Percentiles rank a stretch among this genome's conserved stretches.
These are phyloP conservation scores for Encephalitozoon cuniculi DNA, from an alignment of 371 early-diverging fungal genomes.

Conservation along the genomic window DNA sequence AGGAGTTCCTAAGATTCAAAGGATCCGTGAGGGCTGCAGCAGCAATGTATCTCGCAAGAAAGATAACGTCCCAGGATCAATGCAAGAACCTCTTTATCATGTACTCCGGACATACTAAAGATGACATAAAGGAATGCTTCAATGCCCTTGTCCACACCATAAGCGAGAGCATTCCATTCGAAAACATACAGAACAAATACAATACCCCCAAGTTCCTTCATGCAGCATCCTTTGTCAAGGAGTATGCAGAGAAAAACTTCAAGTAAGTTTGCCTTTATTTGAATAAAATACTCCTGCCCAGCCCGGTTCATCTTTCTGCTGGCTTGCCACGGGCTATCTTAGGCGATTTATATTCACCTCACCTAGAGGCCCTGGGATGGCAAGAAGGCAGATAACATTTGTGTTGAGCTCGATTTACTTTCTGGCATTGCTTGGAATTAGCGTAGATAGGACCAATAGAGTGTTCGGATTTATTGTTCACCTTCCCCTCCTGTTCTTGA, in stretches of 20 bases:
- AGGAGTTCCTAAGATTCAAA: slow-evolving; percentile 67
- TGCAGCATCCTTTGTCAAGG: slow-evolving; percentile 10
- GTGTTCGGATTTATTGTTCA: background rate
- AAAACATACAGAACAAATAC: slow-evolving; percentile 48
- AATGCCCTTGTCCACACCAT: slow-evolving; percentile 20
- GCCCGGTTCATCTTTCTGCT: background rate
- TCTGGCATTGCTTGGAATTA: background rate
- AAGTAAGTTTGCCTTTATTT: slow-evolving; percentile 1
- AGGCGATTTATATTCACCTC: background rate
- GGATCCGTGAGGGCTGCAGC: slow-evolving; percentile 76
- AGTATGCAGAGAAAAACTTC: slow-evolving; percentile 44
- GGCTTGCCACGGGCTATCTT: no score
- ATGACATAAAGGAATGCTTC: slow-evolving; percentile 44
- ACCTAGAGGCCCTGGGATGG: background rate
- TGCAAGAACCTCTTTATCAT: slow-evolving; percentile 45
- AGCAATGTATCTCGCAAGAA: slow-evolving; percentile 72
- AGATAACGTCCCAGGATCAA: slow-evolving; percentile 68
- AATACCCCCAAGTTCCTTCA: background rate
- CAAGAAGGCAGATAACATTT: background rate
- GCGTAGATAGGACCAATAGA: background rate
- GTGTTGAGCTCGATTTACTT: background rate
- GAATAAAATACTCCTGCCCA: background rate
- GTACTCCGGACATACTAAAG: slow-evolving; percentile 27
- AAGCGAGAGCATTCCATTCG: slow-evolving; percentile 10
- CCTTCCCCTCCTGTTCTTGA: background rate